Evolutionary conservation across 768 basidiomycete species (phyloP), one percentile per base, ranked within the genome.

Genomic region (Cystofilobasidium bisporidii): DNA sequence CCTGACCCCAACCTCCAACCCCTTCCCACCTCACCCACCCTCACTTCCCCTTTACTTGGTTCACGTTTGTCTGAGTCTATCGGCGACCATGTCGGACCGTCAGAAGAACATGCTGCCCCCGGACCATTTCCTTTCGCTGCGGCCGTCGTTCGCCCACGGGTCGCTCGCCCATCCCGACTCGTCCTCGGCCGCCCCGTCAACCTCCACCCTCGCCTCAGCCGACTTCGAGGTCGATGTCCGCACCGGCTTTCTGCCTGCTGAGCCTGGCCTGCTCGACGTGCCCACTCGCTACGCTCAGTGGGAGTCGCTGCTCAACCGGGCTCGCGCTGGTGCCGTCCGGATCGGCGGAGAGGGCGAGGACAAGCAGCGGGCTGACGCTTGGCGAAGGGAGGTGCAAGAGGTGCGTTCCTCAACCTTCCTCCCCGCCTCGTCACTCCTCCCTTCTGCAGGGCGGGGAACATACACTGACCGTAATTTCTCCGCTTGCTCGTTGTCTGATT

Each of bases 171-270:
- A 70, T 72, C 20, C 64, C 28, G 30, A 58, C 22, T 59, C 33
- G 14, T 10, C 36, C 24, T 50, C 64, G 30, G 40, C 72, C 15
- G 77, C 76, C 11, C 75, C 77, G 18, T 83, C 84, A 69, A 83
- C 82, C 18, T 81, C 83, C 26, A 86, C 87, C 17, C 83, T 88
- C 67, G 86, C 87, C 14, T 86, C 87, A 3, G 87, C 88, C 71
- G 88, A 88, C 80, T 98, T 91, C 79, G 91, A 97, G 75, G 88
- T 98, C 69, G 91, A 93, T 75, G 86, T 87, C 14, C 81, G 85
- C 20, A 90, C 91, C 0, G 93, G 94, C 0, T 97, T 98, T 76
- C 86, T 97, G 84, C 88, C 91, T 1, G 75, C 86, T 0, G 72
- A 78, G 10, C 82, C 86, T 22, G 63, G 63, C 3, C 57, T 69